Conservation (phyloP, 352 stramenopile species). For the Globisporangium apiculatum region DNA sequence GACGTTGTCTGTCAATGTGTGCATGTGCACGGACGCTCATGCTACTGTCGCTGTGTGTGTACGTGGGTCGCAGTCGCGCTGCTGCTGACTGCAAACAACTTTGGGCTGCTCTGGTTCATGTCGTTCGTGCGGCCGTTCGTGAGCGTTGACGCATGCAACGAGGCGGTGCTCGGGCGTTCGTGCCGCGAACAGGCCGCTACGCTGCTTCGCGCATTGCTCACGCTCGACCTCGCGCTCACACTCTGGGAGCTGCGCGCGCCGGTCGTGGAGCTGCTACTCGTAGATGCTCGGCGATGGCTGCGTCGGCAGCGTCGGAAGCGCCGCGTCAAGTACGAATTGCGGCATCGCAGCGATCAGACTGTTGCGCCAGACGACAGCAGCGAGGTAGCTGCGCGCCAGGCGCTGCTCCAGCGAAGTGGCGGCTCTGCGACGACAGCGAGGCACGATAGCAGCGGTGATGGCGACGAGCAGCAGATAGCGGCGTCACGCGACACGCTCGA, state of each 20-base stretch:
- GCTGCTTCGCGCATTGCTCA: slow-evolving; percentile 41
- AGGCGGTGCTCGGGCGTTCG: slow-evolving; percentile 15
- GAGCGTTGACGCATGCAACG: slow-evolving; percentile 13
- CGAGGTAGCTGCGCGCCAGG: neutral
- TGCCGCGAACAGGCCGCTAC: slow-evolving; percentile 38
- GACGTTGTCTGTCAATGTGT: too few relatives aligned
- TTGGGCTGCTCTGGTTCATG: slow-evolving; percentile 45
- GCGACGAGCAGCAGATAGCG: neutral
- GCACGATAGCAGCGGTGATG: slow-evolving; percentile 1
- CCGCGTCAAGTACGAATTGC: neutral
- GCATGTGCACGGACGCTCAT: neutral
- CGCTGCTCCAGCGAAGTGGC: slow-evolving; percentile 1
- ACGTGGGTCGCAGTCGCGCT: slow-evolving; percentile 25
- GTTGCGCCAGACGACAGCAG: neutral
- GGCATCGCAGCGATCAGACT: neutral
- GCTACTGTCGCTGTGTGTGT: neutral
- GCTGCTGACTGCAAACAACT: slow-evolving; percentile 58
- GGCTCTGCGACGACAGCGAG: neutral
- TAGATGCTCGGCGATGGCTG: neutral
- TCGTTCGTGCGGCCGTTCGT: slow-evolving; percentile 38
- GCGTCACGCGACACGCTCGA: slow-evolving; percentile 14
- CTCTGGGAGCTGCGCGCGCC: slow-evolving; percentile 35
- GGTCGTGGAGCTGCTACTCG: slow-evolving; percentile 18
- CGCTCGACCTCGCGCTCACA: slow-evolving; percentile 20
- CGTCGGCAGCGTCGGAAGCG: neutral